Conservation (phyloP, 1,284 basidiomycete species). For the Chalciporus piperatoides region DNA sequence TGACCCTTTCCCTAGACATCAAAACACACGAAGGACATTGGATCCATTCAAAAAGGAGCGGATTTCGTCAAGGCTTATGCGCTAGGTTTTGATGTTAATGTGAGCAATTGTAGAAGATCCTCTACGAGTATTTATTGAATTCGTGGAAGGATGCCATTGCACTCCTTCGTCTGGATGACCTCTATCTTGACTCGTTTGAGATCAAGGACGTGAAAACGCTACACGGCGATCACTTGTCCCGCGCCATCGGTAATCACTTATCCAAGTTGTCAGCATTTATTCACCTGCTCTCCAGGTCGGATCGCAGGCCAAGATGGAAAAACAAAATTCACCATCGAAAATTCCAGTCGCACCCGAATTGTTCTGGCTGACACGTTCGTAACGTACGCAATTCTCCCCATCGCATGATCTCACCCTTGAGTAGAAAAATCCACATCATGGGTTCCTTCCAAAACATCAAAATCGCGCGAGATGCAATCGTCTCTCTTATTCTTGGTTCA, state of each 20-base stretch:
- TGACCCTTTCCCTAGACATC: slow-evolving; percentile 66
- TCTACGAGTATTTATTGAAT: slow-evolving; percentile 1
- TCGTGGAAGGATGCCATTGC: slow-evolving; percentile 84
- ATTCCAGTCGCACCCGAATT: slow-evolving; percentile 91
- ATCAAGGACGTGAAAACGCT: slow-evolving; percentile 99
- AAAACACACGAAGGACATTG: slow-evolving; percentile 88
- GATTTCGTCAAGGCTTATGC: slow-evolving; percentile 97
- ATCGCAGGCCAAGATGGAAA: slow-evolving; percentile 98
- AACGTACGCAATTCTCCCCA: slow-evolving; percentile 15
- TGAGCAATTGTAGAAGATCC: slow-evolving; percentile 34
- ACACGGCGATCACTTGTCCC: slow-evolving; percentile 93
- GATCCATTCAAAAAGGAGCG: slow-evolving; percentile 94
- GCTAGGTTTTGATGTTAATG: slow-evolving; percentile 91
- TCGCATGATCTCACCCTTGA: slow-evolving; percentile 4
- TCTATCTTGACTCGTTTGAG: slow-evolving; percentile 98
- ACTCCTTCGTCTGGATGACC: slow-evolving; percentile 90
- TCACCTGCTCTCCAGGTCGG: slow-evolving; percentile 54
- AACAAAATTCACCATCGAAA: slow-evolving; percentile 98
- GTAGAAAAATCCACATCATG: slow-evolving; percentile 89
- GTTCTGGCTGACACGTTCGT: slow-evolving; percentile 94
- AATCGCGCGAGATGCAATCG: slow-evolving; percentile 93
- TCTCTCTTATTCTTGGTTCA: slow-evolving; percentile 91
- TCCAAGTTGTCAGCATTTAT: background rate
- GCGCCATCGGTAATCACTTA: slow-evolving; percentile 77
- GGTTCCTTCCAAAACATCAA: slow-evolving; percentile 98